phyloP scores from a whole-genome alignment of 192 early-diverging fungal genomes.

The Chytriomyces confervae region DNA sequence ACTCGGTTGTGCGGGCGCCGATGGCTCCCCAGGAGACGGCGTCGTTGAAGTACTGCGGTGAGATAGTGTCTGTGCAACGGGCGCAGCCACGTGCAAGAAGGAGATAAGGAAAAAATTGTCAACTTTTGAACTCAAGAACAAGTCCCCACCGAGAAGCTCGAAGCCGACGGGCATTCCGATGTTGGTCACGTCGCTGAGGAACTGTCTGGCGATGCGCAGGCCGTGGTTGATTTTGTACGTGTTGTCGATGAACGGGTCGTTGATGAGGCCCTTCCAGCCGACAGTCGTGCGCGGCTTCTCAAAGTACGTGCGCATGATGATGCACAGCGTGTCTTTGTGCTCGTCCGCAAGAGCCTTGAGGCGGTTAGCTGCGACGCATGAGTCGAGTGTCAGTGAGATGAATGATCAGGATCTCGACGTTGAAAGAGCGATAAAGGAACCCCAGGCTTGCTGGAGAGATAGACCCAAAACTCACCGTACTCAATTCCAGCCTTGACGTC shows the following conservation, averaged over 20 bases:
- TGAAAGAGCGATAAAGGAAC: not conserved
- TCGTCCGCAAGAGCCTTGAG: constrained; percentile 68
- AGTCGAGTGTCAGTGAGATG: too few relatives aligned
- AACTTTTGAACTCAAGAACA: not conserved
- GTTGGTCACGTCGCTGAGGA: constrained; percentile 80
- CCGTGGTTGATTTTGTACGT: constrained; percentile 97
- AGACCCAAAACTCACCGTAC: constrained; percentile 67
- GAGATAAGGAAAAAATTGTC: not conserved
- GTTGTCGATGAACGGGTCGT: constrained; percentile 63
- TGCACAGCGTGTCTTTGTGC: constrained; percentile 76
- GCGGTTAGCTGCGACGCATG: not conserved
- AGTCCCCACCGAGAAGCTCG: constrained; percentile 70
- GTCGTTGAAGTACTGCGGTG: constrained; percentile 97
- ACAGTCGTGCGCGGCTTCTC: constrained; percentile 98
- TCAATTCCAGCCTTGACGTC: constrained; percentile 84
- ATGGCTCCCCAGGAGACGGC: constrained; percentile 97
- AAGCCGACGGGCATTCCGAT: constrained; percentile 86
- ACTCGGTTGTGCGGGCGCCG: constrained; percentile 96
- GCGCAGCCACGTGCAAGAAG: not conserved
- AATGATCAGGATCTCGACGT: not conserved
- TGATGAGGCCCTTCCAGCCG: constrained; percentile 94
- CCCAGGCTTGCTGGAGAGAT: not conserved
- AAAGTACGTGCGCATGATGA: constrained; percentile 98
- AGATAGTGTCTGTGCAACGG: constrained; percentile 73
- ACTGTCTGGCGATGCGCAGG: constrained; percentile 79